Evolutionary conservation across 768 basidiomycete species (phyloP), one percentile per base, ranked within the genome.

Genomic region (Boletus patriciae): DNA sequence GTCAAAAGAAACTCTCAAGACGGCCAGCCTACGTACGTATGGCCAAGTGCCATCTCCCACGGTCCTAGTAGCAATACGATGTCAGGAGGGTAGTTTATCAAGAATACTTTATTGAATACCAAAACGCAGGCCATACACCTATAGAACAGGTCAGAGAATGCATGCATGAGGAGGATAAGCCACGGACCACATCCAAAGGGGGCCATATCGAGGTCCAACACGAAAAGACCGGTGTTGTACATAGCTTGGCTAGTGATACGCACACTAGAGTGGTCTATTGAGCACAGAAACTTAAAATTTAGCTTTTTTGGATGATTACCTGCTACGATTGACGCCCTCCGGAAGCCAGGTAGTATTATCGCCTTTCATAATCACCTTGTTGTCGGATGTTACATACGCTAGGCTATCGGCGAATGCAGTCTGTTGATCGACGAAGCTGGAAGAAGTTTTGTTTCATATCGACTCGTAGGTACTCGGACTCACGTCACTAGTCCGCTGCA

Each of bases 121-220:
- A 91, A 70, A 86, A 91, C 6, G 89, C 87, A 42, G 91, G 92
- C 92, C 93, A 93, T 21, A 87, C 83, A 62, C 81, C 88, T 90
- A 36, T 15, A 42, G 41, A 12, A 49, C 31, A 43, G 15, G 54
- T 64, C 43, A 48, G 61, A 23, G 38, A 44, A 19, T 33, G 48
- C 33, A 41, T 4, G 3, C 13, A 40, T 53, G 31, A 54, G 8
- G 1, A 27, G 0, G 48, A 38, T n/a, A 40, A 51, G 25, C 41
- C 31, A 47, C 63, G 21, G 3, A 84, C 92, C 91, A 73, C 93
- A 96, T 52, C 93, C 94, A 83, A 87, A 92, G 0, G 93, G 93
- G 45, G 92, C 92, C 70, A 81, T 84, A 55, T 87, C 84, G 33
- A 92, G 78, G 67, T 96, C 93, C 25, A 95, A 77, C 57, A 96